phyloP scores from a whole-genome alignment of 78 protist genomes.

The slime mould (Dictyostelium discoideum) region DNA sequence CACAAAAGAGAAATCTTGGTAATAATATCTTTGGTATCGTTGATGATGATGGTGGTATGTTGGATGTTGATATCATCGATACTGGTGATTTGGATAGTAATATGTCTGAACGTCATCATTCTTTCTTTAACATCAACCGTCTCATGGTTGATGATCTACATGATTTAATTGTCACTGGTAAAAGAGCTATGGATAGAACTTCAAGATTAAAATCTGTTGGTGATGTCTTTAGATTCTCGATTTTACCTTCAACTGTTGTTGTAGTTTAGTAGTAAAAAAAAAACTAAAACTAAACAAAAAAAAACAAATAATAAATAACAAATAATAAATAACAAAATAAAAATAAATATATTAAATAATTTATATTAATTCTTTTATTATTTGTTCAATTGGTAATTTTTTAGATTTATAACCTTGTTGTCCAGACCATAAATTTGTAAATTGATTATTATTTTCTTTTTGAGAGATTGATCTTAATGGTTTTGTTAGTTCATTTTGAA shows the following conservation, averaged over 20 bases:
- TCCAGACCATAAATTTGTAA: slow-evolving; percentile 18
- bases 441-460: slow-evolving; percentile 13
- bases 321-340: too few species aligned
- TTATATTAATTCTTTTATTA: background rate
- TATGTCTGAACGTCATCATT: slow-evolving; percentile 77
- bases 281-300: too few species aligned
- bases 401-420: slow-evolving; percentile 25
- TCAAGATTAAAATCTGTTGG: slow-evolving; percentile 50
- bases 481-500: slow-evolving; percentile 4
- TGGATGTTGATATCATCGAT: slow-evolving; percentile 84
- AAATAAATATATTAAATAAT: too few species aligned
- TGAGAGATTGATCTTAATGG: background rate
- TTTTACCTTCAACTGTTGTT: slow-evolving; percentile 74
- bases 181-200: slow-evolving; percentile 75
- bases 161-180: slow-evolving; percentile 82
- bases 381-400: background rate
- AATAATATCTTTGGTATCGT: slow-evolving; percentile 56
- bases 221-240: slow-evolving; percentile 72
- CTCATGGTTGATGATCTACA: slow-evolving; percentile 82
- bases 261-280: slow-evolving; percentile 65
- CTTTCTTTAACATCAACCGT: slow-evolving; percentile 80
- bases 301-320: too few species aligned
- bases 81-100: slow-evolving; percentile 67
- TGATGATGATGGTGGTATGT: slow-evolving; percentile 16
- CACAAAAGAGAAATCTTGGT: slow-evolving; percentile 66